Evolutionary conservation across 768 basidiomycete genomes (phyloP).

Genomic region (Lentinula lateritia): DNA sequence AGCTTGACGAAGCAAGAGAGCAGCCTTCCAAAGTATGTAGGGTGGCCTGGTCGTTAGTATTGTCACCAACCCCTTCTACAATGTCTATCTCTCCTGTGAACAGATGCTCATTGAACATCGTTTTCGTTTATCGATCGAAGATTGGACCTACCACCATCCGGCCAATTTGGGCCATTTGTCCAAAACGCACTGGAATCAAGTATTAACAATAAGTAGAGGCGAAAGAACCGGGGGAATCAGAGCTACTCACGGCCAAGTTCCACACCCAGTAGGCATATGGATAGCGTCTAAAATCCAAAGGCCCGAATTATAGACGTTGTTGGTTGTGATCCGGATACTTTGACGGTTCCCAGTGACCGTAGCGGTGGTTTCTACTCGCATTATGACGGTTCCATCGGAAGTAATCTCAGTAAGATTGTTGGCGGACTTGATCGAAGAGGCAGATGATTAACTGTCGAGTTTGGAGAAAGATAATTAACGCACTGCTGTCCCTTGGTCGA

Average conservation of each 20-base stretch:
- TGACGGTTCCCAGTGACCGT: conserved; percentile 54
- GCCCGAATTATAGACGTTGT: conserved; percentile 53
- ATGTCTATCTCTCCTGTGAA: conserved; percentile 60
- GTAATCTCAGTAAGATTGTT: conserved; percentile 63
- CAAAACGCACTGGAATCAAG: not conserved
- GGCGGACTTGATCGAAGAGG: not conserved
- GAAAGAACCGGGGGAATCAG: not conserved
- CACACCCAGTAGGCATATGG: conserved; percentile 69
- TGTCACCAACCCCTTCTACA: conserved; percentile 77
- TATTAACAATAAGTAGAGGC: not conserved
- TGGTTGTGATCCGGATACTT: conserved; percentile 73
- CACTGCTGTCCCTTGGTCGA: conserved; percentile 58
- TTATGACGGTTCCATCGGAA: conserved; percentile 67
- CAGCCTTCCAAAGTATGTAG: conserved; percentile 77
- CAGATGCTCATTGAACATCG: not conserved
- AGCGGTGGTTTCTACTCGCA: conserved; percentile 81
- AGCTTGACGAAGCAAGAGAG: conserved; percentile 44
- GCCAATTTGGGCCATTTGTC: conserved; percentile 54
- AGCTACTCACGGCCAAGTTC: conserved; percentile 41
- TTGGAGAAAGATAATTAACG: conserved; percentile 14
- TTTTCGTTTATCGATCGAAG: not conserved
- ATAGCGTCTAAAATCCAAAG: conserved; percentile 78
- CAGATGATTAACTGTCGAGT: not conserved
- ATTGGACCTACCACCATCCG: conserved; percentile 40
- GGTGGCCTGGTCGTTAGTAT: conserved; percentile 68